A percentile compares a stretch with the other conserved stretches of the same genome.
Conservation (phyloP, 306 rosid species). For the Oxytropis ochrocephala region DNA sequence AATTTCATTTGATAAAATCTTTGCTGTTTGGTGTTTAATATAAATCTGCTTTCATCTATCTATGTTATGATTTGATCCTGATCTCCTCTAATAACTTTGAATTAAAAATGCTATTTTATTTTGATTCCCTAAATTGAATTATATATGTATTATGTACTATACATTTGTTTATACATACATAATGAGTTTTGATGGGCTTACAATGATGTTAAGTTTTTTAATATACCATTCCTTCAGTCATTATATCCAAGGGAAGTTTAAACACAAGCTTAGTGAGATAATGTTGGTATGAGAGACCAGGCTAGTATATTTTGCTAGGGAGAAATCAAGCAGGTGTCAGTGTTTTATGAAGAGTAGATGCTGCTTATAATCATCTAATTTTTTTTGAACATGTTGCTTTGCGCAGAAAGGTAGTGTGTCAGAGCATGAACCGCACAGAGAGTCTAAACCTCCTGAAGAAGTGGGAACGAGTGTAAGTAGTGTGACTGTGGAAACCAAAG, state of each 20-base stretch:
- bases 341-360: not conserved
- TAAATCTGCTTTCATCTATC: constrained; percentile 3
- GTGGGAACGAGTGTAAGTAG: constrained; percentile 23
- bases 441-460: constrained; percentile 27
- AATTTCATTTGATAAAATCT: not conserved
- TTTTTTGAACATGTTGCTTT: not conserved
- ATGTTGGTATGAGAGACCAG: not conserved
- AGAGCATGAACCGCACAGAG: constrained; percentile 19
- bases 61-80: not conserved
- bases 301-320: not conserved
- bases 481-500: constrained; percentile 27
- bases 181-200: not conserved
- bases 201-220: not conserved
- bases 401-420: constrained; percentile 40
- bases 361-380: not conserved
- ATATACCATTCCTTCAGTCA: not conserved
- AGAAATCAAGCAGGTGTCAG: not conserved
- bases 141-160: constrained; percentile 1
- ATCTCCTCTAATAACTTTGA: not conserved
- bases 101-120: constrained; percentile 1
- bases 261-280: not conserved
- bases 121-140: not conserved
- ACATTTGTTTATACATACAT: not conserved
- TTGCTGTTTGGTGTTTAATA: constrained; percentile 7
- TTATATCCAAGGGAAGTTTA: not conserved